Evolutionary conservation across 2,329 filamentous ascomycete species (phyloP).

Genomic region (Pseudocercospora fijiensis): DNA sequence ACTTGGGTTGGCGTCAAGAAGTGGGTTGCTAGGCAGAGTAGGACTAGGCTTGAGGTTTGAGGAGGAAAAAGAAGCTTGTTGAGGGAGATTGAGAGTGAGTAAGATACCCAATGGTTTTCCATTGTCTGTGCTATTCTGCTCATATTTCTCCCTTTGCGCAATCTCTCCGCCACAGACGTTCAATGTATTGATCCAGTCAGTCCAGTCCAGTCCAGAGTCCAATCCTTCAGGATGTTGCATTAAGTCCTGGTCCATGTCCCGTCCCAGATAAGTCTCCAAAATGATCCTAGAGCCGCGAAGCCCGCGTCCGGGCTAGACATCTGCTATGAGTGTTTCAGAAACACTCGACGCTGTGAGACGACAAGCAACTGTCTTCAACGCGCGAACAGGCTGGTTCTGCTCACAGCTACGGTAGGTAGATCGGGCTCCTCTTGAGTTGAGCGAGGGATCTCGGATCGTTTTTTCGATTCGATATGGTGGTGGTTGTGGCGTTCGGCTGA

Average conservation of each 20-base stretch:
- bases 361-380: background rate
- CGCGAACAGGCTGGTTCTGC: constrained; percentile 4
- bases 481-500: background rate
- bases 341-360: background rate
- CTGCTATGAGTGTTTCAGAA: background rate
- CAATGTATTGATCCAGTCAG: background rate
- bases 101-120: constrained; percentile 7
- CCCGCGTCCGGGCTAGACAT: background rate
- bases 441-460: constrained; percentile 4
- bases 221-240: no score
- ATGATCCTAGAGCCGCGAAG: background rate
- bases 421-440: background rate
- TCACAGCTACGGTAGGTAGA: background rate
- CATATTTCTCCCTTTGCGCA: background rate
- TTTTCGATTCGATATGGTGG: background rate
- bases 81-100: background rate
- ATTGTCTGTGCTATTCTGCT: background rate
- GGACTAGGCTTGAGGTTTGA: constrained; percentile 28
- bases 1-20: constrained; percentile 95
- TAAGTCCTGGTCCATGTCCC: background rate
- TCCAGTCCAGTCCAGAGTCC: background rate
- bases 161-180: background rate
- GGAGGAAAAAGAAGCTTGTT: background rate
- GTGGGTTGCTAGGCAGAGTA: constrained; percentile 60
- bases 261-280: background rate